Conservation (phyloP, 2,329 filamentous ascomycete genomes). For the Colletotrichum musae region DNA sequence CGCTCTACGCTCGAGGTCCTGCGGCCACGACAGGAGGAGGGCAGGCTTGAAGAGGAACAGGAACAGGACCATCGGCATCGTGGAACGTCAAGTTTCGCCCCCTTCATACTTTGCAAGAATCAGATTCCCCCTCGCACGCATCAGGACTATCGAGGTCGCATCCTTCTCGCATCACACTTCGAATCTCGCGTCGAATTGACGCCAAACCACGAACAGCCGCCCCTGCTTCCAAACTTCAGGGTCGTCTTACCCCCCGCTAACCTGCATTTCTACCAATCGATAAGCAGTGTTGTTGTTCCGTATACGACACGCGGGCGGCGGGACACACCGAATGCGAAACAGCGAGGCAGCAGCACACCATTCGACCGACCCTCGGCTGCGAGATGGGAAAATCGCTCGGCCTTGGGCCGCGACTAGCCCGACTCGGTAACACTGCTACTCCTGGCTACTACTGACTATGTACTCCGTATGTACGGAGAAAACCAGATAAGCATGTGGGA, state of each 20-base stretch:
- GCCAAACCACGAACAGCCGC: not conserved
- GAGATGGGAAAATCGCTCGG: constrained; percentile 19
- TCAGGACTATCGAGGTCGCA: constrained; percentile 21
- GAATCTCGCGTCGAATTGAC: constrained; percentile 10
- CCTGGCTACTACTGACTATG: too few relatives aligned
- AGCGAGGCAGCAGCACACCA: not conserved
- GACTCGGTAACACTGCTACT: constrained; percentile 1
- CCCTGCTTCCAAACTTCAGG: not conserved
- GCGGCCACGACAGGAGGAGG: constrained; percentile 16
- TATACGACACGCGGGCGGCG: constrained; percentile 12
- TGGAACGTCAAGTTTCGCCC: constrained; percentile 5
- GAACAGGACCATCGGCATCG: not conserved
- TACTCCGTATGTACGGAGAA: not conserved
- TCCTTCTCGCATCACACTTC: constrained; percentile 18
- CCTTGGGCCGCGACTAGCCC: constrained; percentile 19
- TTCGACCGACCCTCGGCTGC: constrained; percentile 2
- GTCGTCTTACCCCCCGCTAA: constrained; percentile 6
- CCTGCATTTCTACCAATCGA: constrained; percentile 21
- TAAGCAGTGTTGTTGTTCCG: not conserved
- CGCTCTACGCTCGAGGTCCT: constrained; percentile 30
- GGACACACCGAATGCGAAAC: constrained; percentile 22
- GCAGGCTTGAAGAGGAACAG: constrained; percentile 1
- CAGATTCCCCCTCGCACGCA: not conserved
- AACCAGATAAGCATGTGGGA: constrained; percentile 29
- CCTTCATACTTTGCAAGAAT: constrained; percentile 18